Evolutionary conservation across 1,284 basidiomycete species (phyloP).

Genomic region (Apiotrichum sp.): DNA sequence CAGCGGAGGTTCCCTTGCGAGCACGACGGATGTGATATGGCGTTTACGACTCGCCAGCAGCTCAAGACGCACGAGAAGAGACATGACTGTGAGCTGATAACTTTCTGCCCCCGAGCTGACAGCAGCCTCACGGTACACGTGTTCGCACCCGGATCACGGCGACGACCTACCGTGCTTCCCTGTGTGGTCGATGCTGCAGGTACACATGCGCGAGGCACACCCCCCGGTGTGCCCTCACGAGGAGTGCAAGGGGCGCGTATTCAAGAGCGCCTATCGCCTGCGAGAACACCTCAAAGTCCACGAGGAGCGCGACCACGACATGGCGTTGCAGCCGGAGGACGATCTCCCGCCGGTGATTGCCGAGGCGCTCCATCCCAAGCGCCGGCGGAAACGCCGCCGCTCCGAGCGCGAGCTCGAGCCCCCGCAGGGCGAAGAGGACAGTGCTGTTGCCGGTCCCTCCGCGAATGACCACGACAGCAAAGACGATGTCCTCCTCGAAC

Average conservation of each 20-base stretch:
- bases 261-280: slow-evolving; percentile 65
- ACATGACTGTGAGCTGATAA: slow-evolving; percentile 62
- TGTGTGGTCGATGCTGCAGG: slow-evolving; percentile 78
- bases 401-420: background rate
- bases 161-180: slow-evolving; percentile 55
- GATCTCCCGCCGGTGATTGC: background rate
- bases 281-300: slow-evolving; percentile 75
- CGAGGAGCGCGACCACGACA: slow-evolving; percentile 52
- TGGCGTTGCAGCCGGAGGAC: background rate
- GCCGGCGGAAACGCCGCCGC: background rate
- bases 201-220: slow-evolving; percentile 68
- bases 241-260: slow-evolving; percentile 64
- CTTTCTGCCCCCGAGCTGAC: slow-evolving; percentile 53
- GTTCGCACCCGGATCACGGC: slow-evolving; percentile 60
- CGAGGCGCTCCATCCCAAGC: too few species aligned
- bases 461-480: background rate
- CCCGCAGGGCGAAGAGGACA: too few species aligned
- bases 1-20: slow-evolving; percentile 74
- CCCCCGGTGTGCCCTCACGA: slow-evolving; percentile 69
- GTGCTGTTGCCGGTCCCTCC: background rate
- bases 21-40: slow-evolving; percentile 64
- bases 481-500: too few species aligned
- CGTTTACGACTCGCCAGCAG: slow-evolving; percentile 72
- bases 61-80: slow-evolving; percentile 68
- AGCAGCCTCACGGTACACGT: slow-evolving; percentile 60